A percentile compares a stretch with the other conserved stretches of the same genome.
Conservation (phyloP, 805 yeast species). For the Suhomyces sp. region DNA sequence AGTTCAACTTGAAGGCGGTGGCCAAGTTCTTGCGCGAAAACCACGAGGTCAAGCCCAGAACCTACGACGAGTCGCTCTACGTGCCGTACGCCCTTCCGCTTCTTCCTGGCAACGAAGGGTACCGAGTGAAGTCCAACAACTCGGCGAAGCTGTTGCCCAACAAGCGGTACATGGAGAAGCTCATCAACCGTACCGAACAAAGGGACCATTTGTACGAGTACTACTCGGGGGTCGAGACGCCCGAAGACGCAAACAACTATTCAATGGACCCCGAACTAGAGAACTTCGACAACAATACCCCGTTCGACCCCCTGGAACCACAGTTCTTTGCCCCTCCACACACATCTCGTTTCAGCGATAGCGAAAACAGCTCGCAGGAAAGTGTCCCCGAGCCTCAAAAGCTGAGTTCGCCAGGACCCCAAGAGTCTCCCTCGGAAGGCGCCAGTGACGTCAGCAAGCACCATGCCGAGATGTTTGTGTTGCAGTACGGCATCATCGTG, state of each 20-base stretch:
- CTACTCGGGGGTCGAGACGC: constrained; percentile 73
- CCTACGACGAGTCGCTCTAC: constrained; percentile 90
- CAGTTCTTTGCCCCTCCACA: constrained; percentile 68
- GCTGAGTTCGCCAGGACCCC: not conserved
- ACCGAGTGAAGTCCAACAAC: constrained; percentile 68
- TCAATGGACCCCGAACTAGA: constrained; percentile 45
- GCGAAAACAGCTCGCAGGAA: constrained; percentile 1
- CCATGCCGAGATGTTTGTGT: constrained; percentile 81
- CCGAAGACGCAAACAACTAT: constrained; percentile 51
- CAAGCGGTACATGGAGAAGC: constrained; percentile 61
- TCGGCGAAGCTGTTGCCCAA: constrained; percentile 42
- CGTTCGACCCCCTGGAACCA: constrained; percentile 91
- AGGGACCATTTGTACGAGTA: constrained; percentile 91
- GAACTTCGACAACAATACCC: constrained; percentile 44
- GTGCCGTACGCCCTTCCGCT: constrained; percentile 87
- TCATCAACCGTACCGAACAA: constrained; percentile 78
- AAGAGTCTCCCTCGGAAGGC: not conserved
- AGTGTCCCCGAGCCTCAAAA: not conserved
- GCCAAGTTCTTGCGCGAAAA: constrained; percentile 60
- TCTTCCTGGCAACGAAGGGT: constrained; percentile 79
- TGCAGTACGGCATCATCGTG: constrained; percentile 93
- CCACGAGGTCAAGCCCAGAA: constrained; percentile 82
- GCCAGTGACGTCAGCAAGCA: constrained; percentile 49
- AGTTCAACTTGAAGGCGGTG: constrained; percentile 62
- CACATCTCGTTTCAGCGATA: constrained; percentile 15